These are phyloP conservation scores for Pinus tabuliformis DNA, from an alignment of 75 land plant species.

Conservation along the genomic window DNA sequence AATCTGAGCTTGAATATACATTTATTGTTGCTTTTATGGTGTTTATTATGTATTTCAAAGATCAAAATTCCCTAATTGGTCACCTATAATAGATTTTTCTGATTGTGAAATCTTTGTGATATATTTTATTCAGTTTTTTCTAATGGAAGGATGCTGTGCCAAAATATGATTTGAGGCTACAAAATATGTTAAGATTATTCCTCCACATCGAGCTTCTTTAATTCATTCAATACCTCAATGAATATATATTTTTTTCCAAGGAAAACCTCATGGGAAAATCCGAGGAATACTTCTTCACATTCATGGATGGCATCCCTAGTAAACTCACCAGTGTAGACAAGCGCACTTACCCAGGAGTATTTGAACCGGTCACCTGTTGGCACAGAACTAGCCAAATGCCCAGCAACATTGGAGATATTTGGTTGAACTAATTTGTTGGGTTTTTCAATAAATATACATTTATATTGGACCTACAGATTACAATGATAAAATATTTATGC, in stretches of 20 bases:
- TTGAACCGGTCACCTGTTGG: neutral
- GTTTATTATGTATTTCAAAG: slow-evolving; percentile 4
- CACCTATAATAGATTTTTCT: neutral
- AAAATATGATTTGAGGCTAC: neutral
- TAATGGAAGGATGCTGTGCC: neutral
- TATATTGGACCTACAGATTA: no score
- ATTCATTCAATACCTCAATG: no score
- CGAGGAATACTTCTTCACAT: no score
- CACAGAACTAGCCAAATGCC: no score
- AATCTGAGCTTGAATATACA: neutral
- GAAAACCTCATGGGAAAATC: no score
- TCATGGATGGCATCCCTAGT: no score
- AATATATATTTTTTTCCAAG: no score
- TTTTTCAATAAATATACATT: neutral
- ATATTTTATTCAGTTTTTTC: neutral
- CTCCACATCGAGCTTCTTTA: neutral
- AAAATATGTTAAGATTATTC: neutral
- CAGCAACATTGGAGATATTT: no score
- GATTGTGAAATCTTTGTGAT: neutral
- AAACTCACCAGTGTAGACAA: no score
- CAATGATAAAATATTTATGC: neutral
- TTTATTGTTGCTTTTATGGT: neutral
- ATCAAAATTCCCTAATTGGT: neutral
- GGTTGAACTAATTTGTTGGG: neutral
- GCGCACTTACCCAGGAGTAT: neutral